Evolutionary conservation across 148 eudicot genomes (phyloP).

Genomic region (Drosera capensis): DNA sequence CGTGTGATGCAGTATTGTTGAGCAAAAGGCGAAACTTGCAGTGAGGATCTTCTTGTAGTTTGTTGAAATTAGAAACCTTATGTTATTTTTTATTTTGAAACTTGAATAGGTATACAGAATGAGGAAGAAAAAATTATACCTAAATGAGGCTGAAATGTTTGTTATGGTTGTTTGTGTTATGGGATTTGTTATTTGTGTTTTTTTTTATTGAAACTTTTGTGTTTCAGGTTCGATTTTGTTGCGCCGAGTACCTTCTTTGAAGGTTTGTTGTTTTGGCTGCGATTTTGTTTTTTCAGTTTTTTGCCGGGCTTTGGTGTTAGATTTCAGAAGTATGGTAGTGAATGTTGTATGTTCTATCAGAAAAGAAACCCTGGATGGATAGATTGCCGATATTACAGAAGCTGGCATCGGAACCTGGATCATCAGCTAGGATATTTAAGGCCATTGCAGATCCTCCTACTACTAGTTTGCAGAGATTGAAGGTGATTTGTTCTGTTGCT

Average conservation of each 20-base stretch:
- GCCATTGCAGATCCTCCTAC: slow-evolving; percentile 99
- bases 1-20: too few species aligned
- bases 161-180: neutral
- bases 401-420: slow-evolving; percentile 44
- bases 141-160: neutral
- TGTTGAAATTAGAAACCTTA: too few species aligned
- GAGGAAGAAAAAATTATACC: too few species aligned
- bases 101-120: too few species aligned
- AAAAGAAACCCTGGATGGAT: slow-evolving; percentile 97
- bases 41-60: too few species aligned
- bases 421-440: slow-evolving; percentile 73
- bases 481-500: slow-evolving; percentile 29
- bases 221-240: slow-evolving; percentile 72
- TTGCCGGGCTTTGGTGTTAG: neutral
- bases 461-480: slow-evolving; percentile 89
- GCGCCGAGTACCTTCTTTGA: slow-evolving; percentile 85
- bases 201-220: neutral
- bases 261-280: slow-evolving; percentile 30
- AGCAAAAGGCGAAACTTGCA: too few species aligned
- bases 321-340: neutral
- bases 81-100: too few species aligned
- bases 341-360: slow-evolving; percentile 16
- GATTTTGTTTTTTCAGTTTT: neutral
- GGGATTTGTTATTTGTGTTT: slow-evolving; percentile 2
- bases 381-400: slow-evolving; percentile 61